Percentiles rank a stretch among this genome's conserved stretches.
Evolutionary conservation across 208 protist genomes (phyloP).

Genomic region (Crithidia sp.): DNA sequence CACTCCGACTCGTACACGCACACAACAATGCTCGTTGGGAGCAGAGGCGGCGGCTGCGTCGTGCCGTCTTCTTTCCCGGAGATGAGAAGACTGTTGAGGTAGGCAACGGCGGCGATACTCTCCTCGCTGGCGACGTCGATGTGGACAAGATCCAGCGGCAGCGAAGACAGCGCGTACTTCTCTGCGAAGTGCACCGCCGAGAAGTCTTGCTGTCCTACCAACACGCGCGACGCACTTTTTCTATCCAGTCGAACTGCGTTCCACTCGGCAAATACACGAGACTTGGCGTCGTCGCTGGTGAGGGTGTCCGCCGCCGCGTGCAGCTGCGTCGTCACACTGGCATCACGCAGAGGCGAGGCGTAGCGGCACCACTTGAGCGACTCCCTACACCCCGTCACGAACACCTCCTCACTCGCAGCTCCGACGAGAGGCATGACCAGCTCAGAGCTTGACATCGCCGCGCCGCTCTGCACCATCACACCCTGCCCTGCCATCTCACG

Average conservation of each 20-base stretch:
- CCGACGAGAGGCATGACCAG: conserved; percentile 15
- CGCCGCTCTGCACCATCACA: background rate
- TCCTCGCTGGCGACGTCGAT: conserved; percentile 41
- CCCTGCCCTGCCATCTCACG: conserved; percentile 15
- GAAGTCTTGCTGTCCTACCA: conserved; percentile 7
- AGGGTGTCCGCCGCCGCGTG: conserved; percentile 3
- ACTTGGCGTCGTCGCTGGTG: background rate
- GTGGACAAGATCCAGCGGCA: conserved; percentile 42
- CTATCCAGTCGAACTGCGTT: background rate
- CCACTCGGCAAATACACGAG: conserved; percentile 16
- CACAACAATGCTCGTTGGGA: conserved; percentile 36
- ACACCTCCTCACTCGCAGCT: too few relatives aligned
- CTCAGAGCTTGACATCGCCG: background rate
- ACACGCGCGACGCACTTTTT: background rate
- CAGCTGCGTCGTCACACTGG: background rate
- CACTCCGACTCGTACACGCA: conserved; percentile 38
- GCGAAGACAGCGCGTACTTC: conserved; percentile 10
- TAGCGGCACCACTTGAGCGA: conserved; percentile 11
- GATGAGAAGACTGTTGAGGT: conserved; percentile 22
- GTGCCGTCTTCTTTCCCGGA: background rate
- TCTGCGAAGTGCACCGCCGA: conserved; percentile 1
- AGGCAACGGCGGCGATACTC: conserved; percentile 29
- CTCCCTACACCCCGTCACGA: conserved; percentile 8
- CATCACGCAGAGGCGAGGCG: background rate
- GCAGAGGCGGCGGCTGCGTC: background rate